Evolutionary conservation across 1,139 yeast species (phyloP).

Genomic region (Meyerozyma guilliermondii): DNA sequence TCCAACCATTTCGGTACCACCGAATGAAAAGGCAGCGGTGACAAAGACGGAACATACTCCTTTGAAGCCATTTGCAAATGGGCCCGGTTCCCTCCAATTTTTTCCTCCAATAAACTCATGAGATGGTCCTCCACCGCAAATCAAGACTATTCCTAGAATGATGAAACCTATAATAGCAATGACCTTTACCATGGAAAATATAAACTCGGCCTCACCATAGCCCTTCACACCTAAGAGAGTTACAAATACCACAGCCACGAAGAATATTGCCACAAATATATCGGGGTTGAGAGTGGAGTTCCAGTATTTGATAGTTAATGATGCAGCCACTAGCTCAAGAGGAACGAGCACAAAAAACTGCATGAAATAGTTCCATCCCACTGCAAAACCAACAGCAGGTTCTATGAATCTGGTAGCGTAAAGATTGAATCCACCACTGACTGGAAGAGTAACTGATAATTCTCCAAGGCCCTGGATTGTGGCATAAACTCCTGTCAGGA

Average conservation of each 20-base stretch:
- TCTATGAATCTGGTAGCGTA: conserved; percentile 37
- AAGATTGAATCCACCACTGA: conserved; percentile 35
- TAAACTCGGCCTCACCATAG: conserved; percentile 42
- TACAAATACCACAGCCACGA: conserved; percentile 29
- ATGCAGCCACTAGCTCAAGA: conserved; percentile 29
- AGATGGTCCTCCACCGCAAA: conserved; percentile 34
- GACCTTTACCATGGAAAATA: conserved; percentile 34
- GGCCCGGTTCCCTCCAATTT: conserved; percentile 38
- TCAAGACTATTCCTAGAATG: conserved; percentile 36
- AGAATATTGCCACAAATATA: conserved; percentile 35
- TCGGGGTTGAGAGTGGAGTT: conserved; percentile 31
- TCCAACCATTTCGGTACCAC: conserved; percentile 29
- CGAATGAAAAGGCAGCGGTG: conserved; percentile 39
- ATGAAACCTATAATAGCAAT: conserved; percentile 37
- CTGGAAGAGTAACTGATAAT: conserved; percentile 33
- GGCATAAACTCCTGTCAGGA: conserved; percentile 15
- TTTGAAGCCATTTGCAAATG: conserved; percentile 40
- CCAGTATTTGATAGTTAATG: conserved; percentile 35
- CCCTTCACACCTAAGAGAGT: conserved; percentile 39
- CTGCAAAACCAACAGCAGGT: conserved; percentile 38
- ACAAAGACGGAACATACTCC: conserved; percentile 38
- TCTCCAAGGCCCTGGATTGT: conserved; percentile 42
- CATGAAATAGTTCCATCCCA: conserved; percentile 41
- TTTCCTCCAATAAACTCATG: conserved; percentile 21
- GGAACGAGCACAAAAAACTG: conserved; percentile 26